phyloP scores from a whole-genome alignment of 176 grass and related monocot genomes.

The Triticum urartu region DNA sequence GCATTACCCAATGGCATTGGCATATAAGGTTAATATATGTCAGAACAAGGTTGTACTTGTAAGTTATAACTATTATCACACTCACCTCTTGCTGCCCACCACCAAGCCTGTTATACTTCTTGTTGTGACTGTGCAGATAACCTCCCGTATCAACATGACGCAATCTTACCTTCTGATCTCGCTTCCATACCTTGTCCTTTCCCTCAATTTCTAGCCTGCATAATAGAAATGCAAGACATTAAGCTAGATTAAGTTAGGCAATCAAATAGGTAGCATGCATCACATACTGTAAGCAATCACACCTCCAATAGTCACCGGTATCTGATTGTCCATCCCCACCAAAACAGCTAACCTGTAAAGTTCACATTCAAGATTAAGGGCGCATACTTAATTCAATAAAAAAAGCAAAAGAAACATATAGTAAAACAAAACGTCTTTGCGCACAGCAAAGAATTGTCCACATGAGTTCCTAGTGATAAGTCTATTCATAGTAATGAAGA shows the following conservation, averaged over 20 bases:
- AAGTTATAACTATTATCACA: neutral
- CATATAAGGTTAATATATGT: neutral
- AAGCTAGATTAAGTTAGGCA: neutral
- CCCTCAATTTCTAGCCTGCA: constrained; percentile 75
- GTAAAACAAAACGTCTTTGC: neutral
- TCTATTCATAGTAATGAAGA: neutral
- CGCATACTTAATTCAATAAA: neutral
- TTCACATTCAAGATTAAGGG: constrained; percentile 27
- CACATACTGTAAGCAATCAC: constrained; percentile 9
- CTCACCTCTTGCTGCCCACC: constrained; percentile 82
- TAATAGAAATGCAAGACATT: neutral
- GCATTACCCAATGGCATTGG: neutral
- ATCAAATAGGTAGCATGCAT: neutral
- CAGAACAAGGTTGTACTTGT: neutral
- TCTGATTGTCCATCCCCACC: constrained; percentile 62
- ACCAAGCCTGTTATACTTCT: constrained; percentile 75
- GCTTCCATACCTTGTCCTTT: constrained; percentile 64
- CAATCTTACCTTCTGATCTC: constrained; percentile 61
- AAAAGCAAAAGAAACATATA: neutral
- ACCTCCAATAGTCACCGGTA: constrained; percentile 82
- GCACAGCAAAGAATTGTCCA: neutral
- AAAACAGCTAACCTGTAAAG: constrained; percentile 71
- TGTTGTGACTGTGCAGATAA: constrained; percentile 79
- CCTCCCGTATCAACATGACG: constrained; percentile 71
- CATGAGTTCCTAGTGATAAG: neutral